These are phyloP conservation scores for Boletellus ananas DNA, from an alignment of 768 basidiomycete species.

Conservation along the genomic window DNA sequence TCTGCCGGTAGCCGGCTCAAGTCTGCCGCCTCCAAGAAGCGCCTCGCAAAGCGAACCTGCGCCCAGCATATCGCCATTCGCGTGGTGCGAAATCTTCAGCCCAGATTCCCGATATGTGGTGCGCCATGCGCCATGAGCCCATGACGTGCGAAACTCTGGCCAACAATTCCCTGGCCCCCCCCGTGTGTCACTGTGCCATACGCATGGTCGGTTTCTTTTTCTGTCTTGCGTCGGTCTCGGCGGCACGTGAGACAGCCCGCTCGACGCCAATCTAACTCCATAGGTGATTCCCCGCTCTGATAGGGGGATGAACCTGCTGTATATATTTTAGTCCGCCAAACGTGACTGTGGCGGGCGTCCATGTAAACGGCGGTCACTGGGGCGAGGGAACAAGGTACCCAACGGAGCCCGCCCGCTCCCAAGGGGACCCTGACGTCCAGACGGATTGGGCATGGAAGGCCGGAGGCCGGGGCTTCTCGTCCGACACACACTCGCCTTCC, in stretches of 20 bases:
- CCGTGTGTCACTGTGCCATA: no score
- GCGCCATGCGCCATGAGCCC: not conserved
- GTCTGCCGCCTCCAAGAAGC: not conserved
- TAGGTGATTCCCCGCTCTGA: conserved; percentile 1
- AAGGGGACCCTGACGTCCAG: conserved; percentile 1
- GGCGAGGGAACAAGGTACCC: conserved; percentile 4
- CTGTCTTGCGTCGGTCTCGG: no score
- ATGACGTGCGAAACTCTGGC: not conserved
- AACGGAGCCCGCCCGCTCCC: not conserved
- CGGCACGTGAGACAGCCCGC: conserved; percentile 1
- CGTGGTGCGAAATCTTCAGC: not conserved
- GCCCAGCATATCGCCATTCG: not conserved
- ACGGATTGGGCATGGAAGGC: not conserved
- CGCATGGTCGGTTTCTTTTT: no score
- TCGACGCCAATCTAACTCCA: not conserved
- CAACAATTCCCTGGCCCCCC: not conserved
- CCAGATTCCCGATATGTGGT: not conserved
- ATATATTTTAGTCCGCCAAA: conserved; percentile 3
- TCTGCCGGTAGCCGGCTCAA: not conserved
- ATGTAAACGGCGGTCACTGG: not conserved
- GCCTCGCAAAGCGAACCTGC: not conserved
- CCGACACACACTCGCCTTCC: not conserved
- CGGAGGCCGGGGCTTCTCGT: not conserved
- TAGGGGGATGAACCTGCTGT: not conserved
- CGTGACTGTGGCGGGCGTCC: conserved; percentile 15